Evolutionary conservation across 495 filamentous ascomycete genomes (phyloP).

Genomic region (Lindgomyces ingoldianus): DNA sequence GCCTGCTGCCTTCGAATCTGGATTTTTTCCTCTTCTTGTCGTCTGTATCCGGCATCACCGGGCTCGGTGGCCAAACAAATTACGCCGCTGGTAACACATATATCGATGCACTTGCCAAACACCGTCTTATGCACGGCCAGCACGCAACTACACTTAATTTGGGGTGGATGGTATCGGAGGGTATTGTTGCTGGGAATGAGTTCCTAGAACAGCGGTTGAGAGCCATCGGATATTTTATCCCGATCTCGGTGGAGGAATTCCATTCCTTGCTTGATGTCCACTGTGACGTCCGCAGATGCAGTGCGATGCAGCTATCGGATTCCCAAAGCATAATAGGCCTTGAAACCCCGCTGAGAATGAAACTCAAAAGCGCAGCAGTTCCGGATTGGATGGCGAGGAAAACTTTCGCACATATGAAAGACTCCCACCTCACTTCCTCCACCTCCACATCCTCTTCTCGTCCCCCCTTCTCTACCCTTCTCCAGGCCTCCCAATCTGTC

Average conservation of each 20-base stretch:
- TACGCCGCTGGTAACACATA: conserved; percentile 18
- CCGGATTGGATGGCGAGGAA: background rate
- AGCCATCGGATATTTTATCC: too few species aligned
- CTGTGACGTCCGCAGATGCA: too few species aligned
- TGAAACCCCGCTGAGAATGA: too few species aligned
- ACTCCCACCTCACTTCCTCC: background rate
- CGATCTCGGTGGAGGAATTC: too few species aligned
- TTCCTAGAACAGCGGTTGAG: background rate
- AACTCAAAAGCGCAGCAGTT: background rate
- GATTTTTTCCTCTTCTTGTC: conserved; percentile 30
- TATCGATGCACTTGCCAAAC: conserved; percentile 10
- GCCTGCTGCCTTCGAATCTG: conserved; percentile 8
- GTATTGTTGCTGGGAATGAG: conserved; percentile 24
- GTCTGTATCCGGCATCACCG: conserved; percentile 11
- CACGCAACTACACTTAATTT: conserved; percentile 7
- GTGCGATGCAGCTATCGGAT: too few species aligned
- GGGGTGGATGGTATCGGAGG: conserved; percentile 3
- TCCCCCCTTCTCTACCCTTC: background rate
- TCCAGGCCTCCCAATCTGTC: background rate
- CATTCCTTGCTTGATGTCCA: too few species aligned
- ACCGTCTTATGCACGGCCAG: background rate
- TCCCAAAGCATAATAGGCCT: too few species aligned
- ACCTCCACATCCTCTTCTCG: background rate
- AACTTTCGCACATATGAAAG: conserved; percentile 7
- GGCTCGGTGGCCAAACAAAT: conserved; percentile 5